Conservation (phyloP, 2,329 filamentous ascomycete species). For the Calonectria montana region DNA sequence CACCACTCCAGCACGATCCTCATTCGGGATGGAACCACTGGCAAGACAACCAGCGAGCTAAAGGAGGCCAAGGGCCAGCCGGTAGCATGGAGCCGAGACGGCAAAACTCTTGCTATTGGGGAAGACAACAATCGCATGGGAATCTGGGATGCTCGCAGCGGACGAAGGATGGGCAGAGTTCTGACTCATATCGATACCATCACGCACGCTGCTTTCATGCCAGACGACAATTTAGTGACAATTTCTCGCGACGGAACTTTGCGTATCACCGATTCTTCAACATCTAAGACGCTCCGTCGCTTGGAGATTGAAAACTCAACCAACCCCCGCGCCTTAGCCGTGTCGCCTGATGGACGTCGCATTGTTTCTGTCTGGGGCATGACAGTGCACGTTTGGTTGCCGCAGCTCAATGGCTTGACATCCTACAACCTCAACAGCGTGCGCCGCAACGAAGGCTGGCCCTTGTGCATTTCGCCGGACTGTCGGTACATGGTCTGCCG, state of each 20-base stretch:
- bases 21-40: constrained; percentile 44
- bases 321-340: constrained; percentile 48
- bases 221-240: constrained; percentile 48
- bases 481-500: constrained; percentile 51
- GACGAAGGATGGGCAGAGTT: constrained; percentile 44
- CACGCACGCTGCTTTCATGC: constrained; percentile 52
- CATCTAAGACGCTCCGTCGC: constrained; percentile 49
- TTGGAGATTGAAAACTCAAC: constrained; percentile 49
- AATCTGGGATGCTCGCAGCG: constrained; percentile 48
- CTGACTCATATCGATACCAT: constrained; percentile 50
- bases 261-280: constrained; percentile 48
- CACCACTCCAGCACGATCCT: constrained; percentile 46
- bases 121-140: constrained; percentile 45
- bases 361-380: constrained; percentile 54
- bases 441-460: constrained; percentile 53
- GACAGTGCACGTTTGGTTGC: constrained; percentile 52
- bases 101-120: constrained; percentile 44
- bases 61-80: constrained; percentile 45
- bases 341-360: constrained; percentile 47
- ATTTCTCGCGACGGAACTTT: constrained; percentile 52
- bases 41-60: constrained; percentile 47
- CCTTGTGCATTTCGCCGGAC: constrained; percentile 53
- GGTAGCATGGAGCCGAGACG: constrained; percentile 49
- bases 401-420: constrained; percentile 45
- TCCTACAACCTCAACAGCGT: constrained; percentile 50